These are phyloP conservation scores for Triglochin maritima DNA, from an alignment of 106 monocot species.

Conservation along the genomic window DNA sequence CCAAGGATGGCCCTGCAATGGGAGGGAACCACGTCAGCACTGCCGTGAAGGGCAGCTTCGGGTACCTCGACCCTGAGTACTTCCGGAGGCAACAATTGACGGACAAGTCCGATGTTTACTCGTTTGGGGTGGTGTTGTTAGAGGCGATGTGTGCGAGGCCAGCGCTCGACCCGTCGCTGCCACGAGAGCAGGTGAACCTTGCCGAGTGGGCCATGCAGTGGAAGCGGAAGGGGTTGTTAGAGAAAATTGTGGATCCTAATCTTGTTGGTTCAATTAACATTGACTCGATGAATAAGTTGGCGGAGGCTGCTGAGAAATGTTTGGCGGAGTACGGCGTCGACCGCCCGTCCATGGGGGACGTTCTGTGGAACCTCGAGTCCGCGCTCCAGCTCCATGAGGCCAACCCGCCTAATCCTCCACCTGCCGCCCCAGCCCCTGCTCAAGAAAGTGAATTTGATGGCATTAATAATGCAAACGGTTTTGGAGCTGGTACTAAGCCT, in stretches of 20 bases:
- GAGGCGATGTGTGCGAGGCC: conserved; percentile 21
- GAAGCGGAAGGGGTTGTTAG: conserved; percentile 23
- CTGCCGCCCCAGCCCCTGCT: neutral
- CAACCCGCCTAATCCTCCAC: neutral
- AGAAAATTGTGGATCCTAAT: conserved; percentile 15
- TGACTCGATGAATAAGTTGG: conserved; percentile 23
- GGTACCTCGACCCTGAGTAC: conserved; percentile 26
- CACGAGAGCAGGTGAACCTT: conserved; percentile 23
- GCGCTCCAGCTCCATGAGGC: conserved; percentile 22
- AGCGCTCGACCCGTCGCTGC: conserved; percentile 15
- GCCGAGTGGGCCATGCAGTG: conserved; percentile 20
- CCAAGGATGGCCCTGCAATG: conserved; percentile 14
- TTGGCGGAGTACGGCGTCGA: conserved; percentile 23
- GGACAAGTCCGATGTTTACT: conserved; percentile 26
- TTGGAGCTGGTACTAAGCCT: neutral
- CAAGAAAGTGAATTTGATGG: neutral
- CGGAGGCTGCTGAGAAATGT: conserved; percentile 28
- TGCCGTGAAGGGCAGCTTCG: conserved; percentile 25
- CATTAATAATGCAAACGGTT: neutral
- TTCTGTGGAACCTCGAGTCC: conserved; percentile 25
- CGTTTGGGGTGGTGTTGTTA: conserved; percentile 18
- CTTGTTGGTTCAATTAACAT: conserved; percentile 4
- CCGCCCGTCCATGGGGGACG: conserved; percentile 24
- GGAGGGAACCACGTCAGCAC: conserved; percentile 19
- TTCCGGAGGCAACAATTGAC: conserved; percentile 21